Evolutionary conservation across 352 stramenopile genomes (phyloP).

Genomic region (Blastocystis sp.): DNA sequence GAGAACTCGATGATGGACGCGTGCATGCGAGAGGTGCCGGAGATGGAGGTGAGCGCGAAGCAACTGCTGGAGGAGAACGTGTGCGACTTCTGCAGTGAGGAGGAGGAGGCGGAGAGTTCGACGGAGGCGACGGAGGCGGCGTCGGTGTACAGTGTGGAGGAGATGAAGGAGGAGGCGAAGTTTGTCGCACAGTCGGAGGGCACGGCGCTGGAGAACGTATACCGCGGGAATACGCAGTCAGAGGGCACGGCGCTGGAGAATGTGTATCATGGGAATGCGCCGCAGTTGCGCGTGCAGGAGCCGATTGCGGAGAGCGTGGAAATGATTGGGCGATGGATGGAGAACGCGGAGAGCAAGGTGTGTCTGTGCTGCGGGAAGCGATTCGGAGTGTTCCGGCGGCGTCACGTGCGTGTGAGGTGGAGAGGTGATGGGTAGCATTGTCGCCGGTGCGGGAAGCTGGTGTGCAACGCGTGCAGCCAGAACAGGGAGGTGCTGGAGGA

Average conservation of each 20-base stretch:
- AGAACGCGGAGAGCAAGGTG: slow-evolving; percentile 32
- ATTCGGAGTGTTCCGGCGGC: slow-evolving; percentile 11
- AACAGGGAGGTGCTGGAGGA: not conserved
- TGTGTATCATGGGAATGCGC: not conserved
- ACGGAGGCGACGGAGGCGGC: not conserved
- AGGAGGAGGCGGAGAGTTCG: not conserved
- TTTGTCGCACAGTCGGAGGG: not conserved
- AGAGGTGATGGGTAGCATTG: slow-evolving; percentile 41
- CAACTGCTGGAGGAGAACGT: not conserved
- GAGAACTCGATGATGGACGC: not conserved
- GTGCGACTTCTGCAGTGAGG: not conserved
- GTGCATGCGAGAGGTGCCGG: not conserved
- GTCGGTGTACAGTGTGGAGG: not conserved
- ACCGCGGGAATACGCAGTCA: not conserved
- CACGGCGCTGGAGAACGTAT: slow-evolving; percentile 24
- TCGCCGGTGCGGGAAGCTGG: slow-evolving; percentile 11
- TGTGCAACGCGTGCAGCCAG: slow-evolving; percentile 20
- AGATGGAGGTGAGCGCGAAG: not conserved
- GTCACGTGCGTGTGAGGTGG: slow-evolving; percentile 10
- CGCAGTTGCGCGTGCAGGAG: not conserved
- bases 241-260: not conserved
- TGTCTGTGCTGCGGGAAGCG: slow-evolving; percentile 1
- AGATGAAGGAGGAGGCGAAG: not conserved
- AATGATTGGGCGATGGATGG: slow-evolving; percentile 27
- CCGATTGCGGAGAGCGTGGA: not conserved